Percentiles rank a stretch among this genome's conserved stretches.
phyloP scores from a whole-genome alignment of 2,329 filamentous ascomycete species.

The Xylariaceae sp. region DNA sequence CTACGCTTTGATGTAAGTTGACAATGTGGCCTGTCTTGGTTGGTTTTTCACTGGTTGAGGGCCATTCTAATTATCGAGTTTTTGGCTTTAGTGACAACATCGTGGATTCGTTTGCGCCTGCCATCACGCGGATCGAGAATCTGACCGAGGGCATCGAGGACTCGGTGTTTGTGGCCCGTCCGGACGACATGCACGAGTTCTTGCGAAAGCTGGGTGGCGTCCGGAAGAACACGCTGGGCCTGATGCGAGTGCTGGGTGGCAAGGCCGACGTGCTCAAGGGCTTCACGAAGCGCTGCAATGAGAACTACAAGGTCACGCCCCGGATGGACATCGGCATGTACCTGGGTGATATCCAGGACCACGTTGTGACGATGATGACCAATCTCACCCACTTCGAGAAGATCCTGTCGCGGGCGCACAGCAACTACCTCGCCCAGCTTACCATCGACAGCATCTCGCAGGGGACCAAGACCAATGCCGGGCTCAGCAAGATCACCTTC shows the following conservation, averaged over 20 bases:
- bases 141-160: constrained; percentile 94
- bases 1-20: constrained; percentile 84
- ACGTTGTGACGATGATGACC: constrained; percentile 98
- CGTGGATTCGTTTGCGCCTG: constrained; percentile 88
- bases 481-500: constrained; percentile 91
- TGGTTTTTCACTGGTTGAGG: constrained; percentile 17
- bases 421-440: constrained; percentile 92
- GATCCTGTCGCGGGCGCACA: constrained; percentile 89
- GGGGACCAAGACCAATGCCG: constrained; percentile 81
- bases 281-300: constrained; percentile 98
- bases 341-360: constrained; percentile 94
- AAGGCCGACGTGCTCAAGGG: constrained; percentile 98
- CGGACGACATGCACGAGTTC: constrained; percentile 83
- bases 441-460: constrained; percentile 86
- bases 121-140: constrained; percentile 78
- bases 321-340: constrained; percentile 96
- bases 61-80: constrained; percentile 10
- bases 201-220: constrained; percentile 82
- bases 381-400: constrained; percentile 96
- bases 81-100: constrained; percentile 70
- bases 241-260: constrained; percentile 87
- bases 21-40: background rate
- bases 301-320: constrained; percentile 91
- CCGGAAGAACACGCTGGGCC: constrained; percentile 88
- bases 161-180: constrained; percentile 84